Evolutionary conservation across 164 flowering plant genomes (phyloP), one percentile per base, ranked within the genome.

Genomic region (Magnolia sinica): DNA sequence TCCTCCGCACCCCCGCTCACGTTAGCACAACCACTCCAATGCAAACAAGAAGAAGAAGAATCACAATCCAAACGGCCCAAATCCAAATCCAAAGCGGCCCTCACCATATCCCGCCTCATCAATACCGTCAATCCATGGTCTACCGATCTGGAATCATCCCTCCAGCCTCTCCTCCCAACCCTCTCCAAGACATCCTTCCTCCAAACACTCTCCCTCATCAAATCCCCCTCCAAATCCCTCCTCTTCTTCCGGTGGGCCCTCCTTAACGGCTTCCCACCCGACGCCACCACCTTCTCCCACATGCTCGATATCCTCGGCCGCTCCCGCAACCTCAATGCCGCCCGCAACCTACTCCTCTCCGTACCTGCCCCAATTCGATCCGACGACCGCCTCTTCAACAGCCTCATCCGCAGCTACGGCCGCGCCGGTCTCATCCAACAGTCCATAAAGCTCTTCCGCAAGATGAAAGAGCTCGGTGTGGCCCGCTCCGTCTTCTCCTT

Each of bases 351-450:
- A 70, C 79, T 92, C 71, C 80, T 86, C 63, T 86, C 92, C 8
- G 86, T 91, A 2, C 89, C 86, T 71, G 68, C 84, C 92, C 14
- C 64, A 75, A 24, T 87, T 87, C 13, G 67, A 23, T 82, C 81
- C 70, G 92, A 87, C 70, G 92, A 87, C 67, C 76, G 82, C 70
- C 89, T 89, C 79, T 93, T 91, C 76, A 90, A 92, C 73, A 83
- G 84, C 77, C 86, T 93, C 82, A 87, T 92, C 58, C 81, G 90
- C 79, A 86, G 85, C 72, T 91, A 88, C 65, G 93, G 88, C 8
- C 58, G 79, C 20, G 91, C 96, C 4, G 96, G 95, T 22, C 78
- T 91, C 80, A 82, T 92, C 65, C 80, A 86, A 18, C 94, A 91
- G 73, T 83, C 96, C 6, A n/a, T 93, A 16, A 87, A 85, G 86